A percentile compares a stretch with the other conserved stretches of the same genome.
Evolutionary conservation across 2,329 filamentous ascomycete genomes (phyloP).

Genomic region (Fusarium phyllophilum): DNA sequence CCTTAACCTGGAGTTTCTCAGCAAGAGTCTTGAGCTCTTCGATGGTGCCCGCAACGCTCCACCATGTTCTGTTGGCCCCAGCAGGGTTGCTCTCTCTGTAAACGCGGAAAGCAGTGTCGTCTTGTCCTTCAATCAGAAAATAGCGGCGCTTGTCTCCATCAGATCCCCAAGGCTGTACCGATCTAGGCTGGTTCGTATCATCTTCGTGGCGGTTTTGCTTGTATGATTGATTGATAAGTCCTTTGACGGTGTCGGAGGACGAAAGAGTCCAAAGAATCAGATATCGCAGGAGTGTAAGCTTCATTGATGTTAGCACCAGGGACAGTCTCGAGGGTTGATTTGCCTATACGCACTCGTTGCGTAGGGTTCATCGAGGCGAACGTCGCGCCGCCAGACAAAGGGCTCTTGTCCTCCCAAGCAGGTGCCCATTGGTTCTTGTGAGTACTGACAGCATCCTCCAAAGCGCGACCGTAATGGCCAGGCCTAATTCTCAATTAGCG

Average conservation of each 20-base stretch:
- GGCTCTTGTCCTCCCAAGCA: constrained; percentile 85
- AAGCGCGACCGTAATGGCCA: constrained; percentile 89
- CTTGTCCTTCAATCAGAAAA: constrained; percentile 91
- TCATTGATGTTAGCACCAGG: constrained; percentile 21
- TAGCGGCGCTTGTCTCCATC: constrained; percentile 93
- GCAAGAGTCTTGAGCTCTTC: constrained; percentile 82
- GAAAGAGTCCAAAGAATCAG: constrained; percentile 89
- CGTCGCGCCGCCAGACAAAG: constrained; percentile 79
- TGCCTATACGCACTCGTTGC: constrained; percentile 72
- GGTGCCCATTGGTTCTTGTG: constrained; percentile 90
- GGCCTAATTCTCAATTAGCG: constrained; percentile 65
- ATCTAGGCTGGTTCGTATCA: constrained; percentile 84
- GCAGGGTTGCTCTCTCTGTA: constrained; percentile 93
- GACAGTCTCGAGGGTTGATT: not conserved
- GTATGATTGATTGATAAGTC: constrained; percentile 86
- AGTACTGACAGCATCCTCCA: constrained; percentile 90
- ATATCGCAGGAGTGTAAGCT: constrained; percentile 86
- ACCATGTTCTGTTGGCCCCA: constrained; percentile 82
- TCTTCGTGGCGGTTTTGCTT: constrained; percentile 86
- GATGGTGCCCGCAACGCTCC: constrained; percentile 90
- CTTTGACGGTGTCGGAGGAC: constrained; percentile 84
- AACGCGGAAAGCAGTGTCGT: constrained; percentile 92
- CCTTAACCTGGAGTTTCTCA: constrained; percentile 78
- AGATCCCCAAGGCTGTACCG: constrained; percentile 89
- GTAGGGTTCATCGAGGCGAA: constrained; percentile 86